These are phyloP conservation scores for Brassica nigra DNA, from an alignment of 345 rosid species.

Conservation along the genomic window DNA sequence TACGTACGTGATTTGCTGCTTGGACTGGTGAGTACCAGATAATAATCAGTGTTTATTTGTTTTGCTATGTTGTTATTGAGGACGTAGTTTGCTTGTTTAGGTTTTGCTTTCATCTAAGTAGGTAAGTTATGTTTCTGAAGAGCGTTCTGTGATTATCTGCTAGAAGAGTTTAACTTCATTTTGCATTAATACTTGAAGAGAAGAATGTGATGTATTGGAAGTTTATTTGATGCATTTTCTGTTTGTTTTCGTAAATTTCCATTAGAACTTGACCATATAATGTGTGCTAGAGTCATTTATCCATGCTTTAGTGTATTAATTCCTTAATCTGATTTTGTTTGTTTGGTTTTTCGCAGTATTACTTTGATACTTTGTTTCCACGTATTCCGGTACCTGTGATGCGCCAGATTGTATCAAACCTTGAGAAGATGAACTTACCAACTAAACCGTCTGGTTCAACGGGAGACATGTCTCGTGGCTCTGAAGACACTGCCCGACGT, in stretches of 20 bases:
- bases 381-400: conserved; percentile 94
- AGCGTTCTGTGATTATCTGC: no score
- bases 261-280: background rate
- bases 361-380: conserved; percentile 94
- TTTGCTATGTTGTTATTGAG: background rate
- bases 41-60: background rate
- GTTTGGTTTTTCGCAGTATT: conserved; percentile 65
- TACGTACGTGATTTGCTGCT: conserved; percentile 95
- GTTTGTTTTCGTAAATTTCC: background rate
- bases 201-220: background rate
- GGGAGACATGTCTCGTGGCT: conserved; percentile 79
- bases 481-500: conserved; percentile 94
- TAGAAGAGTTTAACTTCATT: no score
- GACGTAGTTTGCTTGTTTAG: background rate
- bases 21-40: conserved; percentile 70
- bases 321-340: background rate
- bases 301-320: background rate
- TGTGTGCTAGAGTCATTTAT: background rate
- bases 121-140: background rate
- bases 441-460: conserved; percentile 82
- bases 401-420: conserved; percentile 77
- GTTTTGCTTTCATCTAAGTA: background rate
- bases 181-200: no score
- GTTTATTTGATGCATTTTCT: background rate
- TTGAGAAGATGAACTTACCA: conserved; percentile 92